Evolutionary conservation across 495 filamentous ascomycete genomes (phyloP), one percentile per base, ranked within the genome.

Genomic region (Daldinia loculata): DNA sequence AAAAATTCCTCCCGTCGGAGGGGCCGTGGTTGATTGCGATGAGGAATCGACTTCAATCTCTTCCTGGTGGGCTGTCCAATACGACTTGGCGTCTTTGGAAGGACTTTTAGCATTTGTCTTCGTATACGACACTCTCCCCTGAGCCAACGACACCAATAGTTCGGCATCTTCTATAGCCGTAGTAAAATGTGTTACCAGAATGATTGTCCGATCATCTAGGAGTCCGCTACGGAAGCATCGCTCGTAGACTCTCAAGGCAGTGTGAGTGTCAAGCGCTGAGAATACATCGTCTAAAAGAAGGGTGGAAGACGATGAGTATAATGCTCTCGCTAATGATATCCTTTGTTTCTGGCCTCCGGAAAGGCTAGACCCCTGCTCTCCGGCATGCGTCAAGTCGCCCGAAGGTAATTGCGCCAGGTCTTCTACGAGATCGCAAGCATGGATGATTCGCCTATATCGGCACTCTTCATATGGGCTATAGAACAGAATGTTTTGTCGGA

Each of bases 281-380:
- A 59, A 59, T 2, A 59, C 56, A 19, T 59, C 56, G 26, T 59
- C 56, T 11, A 59, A 36, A 14, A 59, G 36, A 36, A 59, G 19
- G 11, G 27, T 39, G 1, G 24, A 27, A 8, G 56, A 59, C 8
- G 24, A 19, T 30, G 56, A 27, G 14, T 59, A 59, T 11, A 59
- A 11, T 12, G 56, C 56, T 6, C 56, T 39, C 14, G 56, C 56
- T 43, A 59, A 27, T 11, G 24, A 59, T n/a, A 59, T 30, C 17
- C 56, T 59, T 30, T 59, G 56, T 9, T 30, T 39, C 34, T 59
- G 56, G 2, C 56, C 56, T 14, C 56, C 56, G 0, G 56, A 59
- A 26, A 59, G 56, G n/a, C 27, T 59, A 14, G 34, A 39, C 1
- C 56, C 56, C 14, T 59, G 24, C 12, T 30, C 56, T 24, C 56